These are phyloP conservation scores for Camelina neglecta DNA, from an alignment of 345 rosid species.

Conservation along the genomic window DNA sequence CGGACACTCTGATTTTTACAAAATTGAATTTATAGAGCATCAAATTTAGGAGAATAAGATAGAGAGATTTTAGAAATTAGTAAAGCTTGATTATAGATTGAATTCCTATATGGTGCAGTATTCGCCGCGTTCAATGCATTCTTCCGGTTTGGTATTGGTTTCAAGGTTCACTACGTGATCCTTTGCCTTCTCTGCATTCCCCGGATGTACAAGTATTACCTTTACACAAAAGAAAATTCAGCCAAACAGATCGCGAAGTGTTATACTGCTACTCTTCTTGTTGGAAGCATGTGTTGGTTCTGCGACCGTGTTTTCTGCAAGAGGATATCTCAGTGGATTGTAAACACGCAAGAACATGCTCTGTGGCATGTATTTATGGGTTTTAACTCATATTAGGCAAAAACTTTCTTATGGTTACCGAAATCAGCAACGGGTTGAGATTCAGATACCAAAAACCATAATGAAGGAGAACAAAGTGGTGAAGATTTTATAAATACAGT, in stretches of 20 bases:
- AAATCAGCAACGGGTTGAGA: slow-evolving; percentile 75
- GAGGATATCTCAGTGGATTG: slow-evolving; percentile 57
- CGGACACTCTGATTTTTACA: too few relatives aligned
- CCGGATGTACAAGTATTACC: slow-evolving; percentile 90
- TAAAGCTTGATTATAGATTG: too few relatives aligned
- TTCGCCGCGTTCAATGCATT: slow-evolving; percentile 67
- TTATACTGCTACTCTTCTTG: slow-evolving; percentile 59
- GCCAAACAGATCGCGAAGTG: slow-evolving; percentile 73
- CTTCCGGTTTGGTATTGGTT: slow-evolving; percentile 66
- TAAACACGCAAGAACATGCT: slow-evolving; percentile 87
- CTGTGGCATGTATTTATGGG: slow-evolving; percentile 87
- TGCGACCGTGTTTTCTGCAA: slow-evolving; percentile 67
- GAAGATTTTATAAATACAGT: slow-evolving; percentile 28
- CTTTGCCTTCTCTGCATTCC: slow-evolving; percentile 87
- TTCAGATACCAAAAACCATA: slow-evolving; percentile 68
- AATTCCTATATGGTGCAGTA: slow-evolving; percentile 70
- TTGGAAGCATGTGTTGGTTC: slow-evolving; percentile 70
- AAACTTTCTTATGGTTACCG: slow-evolving; percentile 91
- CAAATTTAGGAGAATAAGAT: too few relatives aligned
- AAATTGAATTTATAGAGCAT: too few relatives aligned
- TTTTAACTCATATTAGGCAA: slow-evolving; percentile 81
- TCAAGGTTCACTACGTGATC: slow-evolving; percentile 76
- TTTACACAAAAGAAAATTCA: slow-evolving; percentile 60
- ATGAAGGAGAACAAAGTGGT: slow-evolving; percentile 39
- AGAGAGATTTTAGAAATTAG: too few relatives aligned